Conservation (phyloP, 2,329 filamentous ascomycete genomes). For the Paecilomyces sp. region DNA sequence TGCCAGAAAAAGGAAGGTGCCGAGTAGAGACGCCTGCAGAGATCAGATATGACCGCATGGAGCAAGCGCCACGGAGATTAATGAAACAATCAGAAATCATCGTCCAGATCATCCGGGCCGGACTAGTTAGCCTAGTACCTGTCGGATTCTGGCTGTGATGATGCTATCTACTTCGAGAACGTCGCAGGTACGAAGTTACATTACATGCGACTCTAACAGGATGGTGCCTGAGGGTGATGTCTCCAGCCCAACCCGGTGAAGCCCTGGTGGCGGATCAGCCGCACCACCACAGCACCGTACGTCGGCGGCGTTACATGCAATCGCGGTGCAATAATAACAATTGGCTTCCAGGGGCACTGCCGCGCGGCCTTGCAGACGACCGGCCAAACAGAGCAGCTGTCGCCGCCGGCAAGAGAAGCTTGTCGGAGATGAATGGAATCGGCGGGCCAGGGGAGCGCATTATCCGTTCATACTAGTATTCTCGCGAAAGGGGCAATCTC, state of each 20-base stretch:
- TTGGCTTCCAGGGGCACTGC: background rate
- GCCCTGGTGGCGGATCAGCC: background rate
- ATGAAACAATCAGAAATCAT: background rate
- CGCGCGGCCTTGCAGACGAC: background rate
- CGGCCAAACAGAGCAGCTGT: background rate
- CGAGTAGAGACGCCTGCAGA: background rate
- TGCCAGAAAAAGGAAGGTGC: background rate
- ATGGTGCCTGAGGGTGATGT: background rate
- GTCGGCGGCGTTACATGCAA: background rate
- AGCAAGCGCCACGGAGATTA: background rate
- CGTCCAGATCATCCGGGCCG: too few relatives aligned
- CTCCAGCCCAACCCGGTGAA: background rate
- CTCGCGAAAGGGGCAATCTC: background rate
- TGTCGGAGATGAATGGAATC: background rate
- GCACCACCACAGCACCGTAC: background rate
- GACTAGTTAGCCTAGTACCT: too few relatives aligned
- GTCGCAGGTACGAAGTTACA: background rate
- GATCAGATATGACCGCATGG: background rate
- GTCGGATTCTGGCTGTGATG: too few relatives aligned
- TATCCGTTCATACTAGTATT: background rate
- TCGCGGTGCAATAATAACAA: background rate
- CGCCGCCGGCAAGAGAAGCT: background rate
- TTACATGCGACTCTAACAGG: background rate
- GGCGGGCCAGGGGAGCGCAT: background rate
- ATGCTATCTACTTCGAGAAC: background rate